Conservation (phyloP, 2,329 filamentous ascomycete genomes). For the Aspergillus proliferans region DNA sequence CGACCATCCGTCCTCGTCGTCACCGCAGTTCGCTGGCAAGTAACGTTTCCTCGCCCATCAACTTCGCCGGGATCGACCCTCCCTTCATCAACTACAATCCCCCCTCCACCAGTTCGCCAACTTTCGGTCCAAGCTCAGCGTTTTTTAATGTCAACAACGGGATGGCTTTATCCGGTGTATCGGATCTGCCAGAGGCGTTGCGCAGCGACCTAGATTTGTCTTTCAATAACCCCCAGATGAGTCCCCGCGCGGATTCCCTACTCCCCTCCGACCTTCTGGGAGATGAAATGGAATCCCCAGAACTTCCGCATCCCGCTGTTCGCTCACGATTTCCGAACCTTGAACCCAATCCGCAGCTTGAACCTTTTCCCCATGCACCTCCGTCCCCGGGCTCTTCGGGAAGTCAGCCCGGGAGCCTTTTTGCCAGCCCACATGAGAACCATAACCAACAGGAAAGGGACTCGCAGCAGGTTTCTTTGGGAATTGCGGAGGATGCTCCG, state of each 20-base stretch:
- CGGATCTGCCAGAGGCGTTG: constrained; percentile 32
- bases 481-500: constrained; percentile 25
- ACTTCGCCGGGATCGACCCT: constrained; percentile 35
- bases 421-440: constrained; percentile 43
- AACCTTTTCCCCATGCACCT: constrained; percentile 31
- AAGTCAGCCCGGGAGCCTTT: constrained; percentile 38
- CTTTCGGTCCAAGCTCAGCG: constrained; percentile 44
- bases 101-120: constrained; percentile 47
- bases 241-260: constrained; percentile 55
- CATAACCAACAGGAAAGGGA: constrained; percentile 34
- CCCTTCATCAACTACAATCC: constrained; percentile 44
- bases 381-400: constrained; percentile 41
- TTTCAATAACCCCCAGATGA: constrained; percentile 57
- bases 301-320: constrained; percentile 24
- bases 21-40: constrained; percentile 43
- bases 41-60: constrained; percentile 42
- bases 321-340: constrained; percentile 25
- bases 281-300: constrained; percentile 43
- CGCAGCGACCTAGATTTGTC: constrained; percentile 50
- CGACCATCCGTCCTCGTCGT: constrained; percentile 38
- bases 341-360: constrained; percentile 25
- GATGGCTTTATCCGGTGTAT: constrained; percentile 48
- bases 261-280: constrained; percentile 57
- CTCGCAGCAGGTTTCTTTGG: constrained; percentile 26
- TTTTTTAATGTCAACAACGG: constrained; percentile 60